Base-by-base conservation (phyloP, 306 rosid genomes). In the Herpetospermum pedunculosum region DNA sequence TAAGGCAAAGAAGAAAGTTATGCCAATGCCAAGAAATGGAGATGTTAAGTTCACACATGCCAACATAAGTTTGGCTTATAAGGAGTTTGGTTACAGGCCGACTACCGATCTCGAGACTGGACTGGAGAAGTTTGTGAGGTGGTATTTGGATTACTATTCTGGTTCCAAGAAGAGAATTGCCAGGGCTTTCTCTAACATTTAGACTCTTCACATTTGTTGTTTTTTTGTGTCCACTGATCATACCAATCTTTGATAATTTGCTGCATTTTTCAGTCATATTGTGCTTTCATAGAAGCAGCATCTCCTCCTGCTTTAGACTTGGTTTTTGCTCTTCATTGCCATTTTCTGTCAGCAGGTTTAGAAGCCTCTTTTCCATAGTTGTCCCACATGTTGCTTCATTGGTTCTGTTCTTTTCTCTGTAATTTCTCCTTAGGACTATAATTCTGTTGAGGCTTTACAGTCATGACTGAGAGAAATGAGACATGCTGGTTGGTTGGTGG, bases 41-140 rank as follows among this genome's bases (percentile, higher is more conserved):
- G 96, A 92, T 81, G 98, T 90, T 40, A 89, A 70, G 72, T 88
- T 86, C 29, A 92, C 98, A 0, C 98, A 92, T 78, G 96, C 98
- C 0, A 92, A 92, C 81, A 85, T 92, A 68, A 89, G 88, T 77
- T 77, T 85, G 69, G 96, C 96, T 6, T 80, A 83, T 16, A 81
- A 58, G 80, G 89, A 92, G 76, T 86, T 92, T 57, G 88, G 89
- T 11, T 92, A 92, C 54, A 80, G 84, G 76, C 98, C 96, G 23
- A 78, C 75, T 14, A 92, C 87, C 16, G 86, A 89, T 85, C 80
- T 92, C 86, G 88, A 88, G 78, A 81, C 92, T 0, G 98, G 98
- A 70, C 80, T 92, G 67, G 84, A 77, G 87, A 92, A 92, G 84
- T 89, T 92, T 75, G 96, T 92, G 41, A 77, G 76, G 46, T 92